Base-by-base conservation (phyloP, 306 rosid species). In the Cucumis hystrix region DNA sequence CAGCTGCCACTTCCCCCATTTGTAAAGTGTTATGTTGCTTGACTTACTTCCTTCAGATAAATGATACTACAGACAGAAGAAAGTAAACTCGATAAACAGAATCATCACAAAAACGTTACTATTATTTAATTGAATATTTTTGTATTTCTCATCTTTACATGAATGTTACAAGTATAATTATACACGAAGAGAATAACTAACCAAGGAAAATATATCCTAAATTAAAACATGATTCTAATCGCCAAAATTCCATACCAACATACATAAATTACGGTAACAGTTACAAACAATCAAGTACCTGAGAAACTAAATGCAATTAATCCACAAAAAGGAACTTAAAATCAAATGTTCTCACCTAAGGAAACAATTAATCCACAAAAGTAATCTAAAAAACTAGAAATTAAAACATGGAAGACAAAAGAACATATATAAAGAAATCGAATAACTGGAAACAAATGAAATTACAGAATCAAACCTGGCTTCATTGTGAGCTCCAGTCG, bases 1-100 rank as follows among this genome's bases (percentile, higher is more conserved):
- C 91, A 66, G 90, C 60, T 45, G 82, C 96, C 55, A 91, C 83
- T 64, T 88, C 91, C 66, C 78, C 96, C 94, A 93, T 41, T 41
- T 41, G 47, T 28, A 56, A 64, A 83, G 20, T 55, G 21, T 20
- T 40, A 54, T 39, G 77, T 35, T 16, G 13, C 6, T 33, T 9
- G 10, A 41, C 10, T 41, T 30, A 62, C 59, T 70, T 3, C 12
- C 57, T 52, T 52, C 3, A 33, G 8, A 9, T 41, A 41, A 9
- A 9, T 41, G 47, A 41, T 41, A 41, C 47, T 41, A 41, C 2
- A 41, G 47, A 41, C 3, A 41, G 12, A 41, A 41, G 49, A 43
- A 47, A 47, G 54, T 47, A 4, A 47, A 47, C 54, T 47, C 16
- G 17, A 47, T 47, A 47, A 12, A 47, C 16, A 13, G 54, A 2